Evolutionary conservation across 2,329 filamentous ascomycete genomes (phyloP).

Genomic region (Xylariaceae sp.): DNA sequence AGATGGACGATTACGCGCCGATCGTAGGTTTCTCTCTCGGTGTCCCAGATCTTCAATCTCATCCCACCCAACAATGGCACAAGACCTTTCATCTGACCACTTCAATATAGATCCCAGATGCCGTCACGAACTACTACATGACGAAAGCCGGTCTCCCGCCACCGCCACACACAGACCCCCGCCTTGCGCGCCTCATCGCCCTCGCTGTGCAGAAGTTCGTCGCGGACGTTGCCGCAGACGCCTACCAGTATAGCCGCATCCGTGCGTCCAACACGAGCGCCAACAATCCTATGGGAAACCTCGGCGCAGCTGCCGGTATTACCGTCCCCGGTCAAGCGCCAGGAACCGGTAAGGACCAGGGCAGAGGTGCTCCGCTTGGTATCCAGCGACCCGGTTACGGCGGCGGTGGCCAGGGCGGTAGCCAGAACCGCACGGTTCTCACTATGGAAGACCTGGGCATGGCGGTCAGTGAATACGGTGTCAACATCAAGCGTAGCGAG

Average conservation of each 20-base stretch:
- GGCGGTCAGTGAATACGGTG: constrained; percentile 95
- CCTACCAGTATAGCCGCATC: constrained; percentile 96
- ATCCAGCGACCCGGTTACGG: constrained; percentile 76
- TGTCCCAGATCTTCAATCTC: too few species aligned
- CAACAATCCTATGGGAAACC: constrained; percentile 85
- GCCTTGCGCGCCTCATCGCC: constrained; percentile 86
- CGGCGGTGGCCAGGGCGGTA: constrained; percentile 82
- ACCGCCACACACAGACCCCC: constrained; percentile 81
- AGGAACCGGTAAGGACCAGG: constrained; percentile 52
- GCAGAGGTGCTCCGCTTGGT: constrained; percentile 57
- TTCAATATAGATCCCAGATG: constrained; percentile 75
- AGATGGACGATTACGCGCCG: constrained; percentile 98
- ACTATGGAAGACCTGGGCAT: constrained; percentile 99
- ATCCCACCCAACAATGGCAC: too few species aligned
- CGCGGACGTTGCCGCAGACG: constrained; percentile 92
- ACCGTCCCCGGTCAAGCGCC: constrained; percentile 57
- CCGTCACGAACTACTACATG: constrained; percentile 96
- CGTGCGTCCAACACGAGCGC: constrained; percentile 81
- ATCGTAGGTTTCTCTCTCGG: constrained; percentile 59
- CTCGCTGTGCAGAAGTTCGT: constrained; percentile 99
- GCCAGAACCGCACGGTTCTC: constrained; percentile 85
- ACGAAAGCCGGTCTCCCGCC: constrained; percentile 91
- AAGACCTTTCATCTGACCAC: background rate
- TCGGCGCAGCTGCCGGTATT: constrained; percentile 70
- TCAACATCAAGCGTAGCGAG: constrained; percentile 95